Evolutionary conservation across 371 early-diverging fungal genomes (phyloP), one percentile per base, ranked within the genome.

Genomic region (Rhizopus sp.): DNA sequence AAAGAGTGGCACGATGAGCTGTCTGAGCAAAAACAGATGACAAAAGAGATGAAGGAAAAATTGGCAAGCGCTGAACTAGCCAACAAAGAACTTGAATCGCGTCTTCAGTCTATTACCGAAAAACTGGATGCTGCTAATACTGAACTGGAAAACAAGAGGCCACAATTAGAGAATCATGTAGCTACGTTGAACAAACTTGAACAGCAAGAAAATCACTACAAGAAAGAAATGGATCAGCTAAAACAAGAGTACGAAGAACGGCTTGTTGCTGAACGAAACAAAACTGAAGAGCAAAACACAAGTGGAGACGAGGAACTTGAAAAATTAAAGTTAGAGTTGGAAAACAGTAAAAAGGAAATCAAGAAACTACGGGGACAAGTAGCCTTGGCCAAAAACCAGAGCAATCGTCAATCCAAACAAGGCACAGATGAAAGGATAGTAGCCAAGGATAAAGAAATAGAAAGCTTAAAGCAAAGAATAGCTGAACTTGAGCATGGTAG

Each of bases 351-450:
- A 39, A 63, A 59, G 34, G 67, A 66, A 35, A 46, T 53, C 5
- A 66, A 66, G 29, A 66, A 61, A 33, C 40, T 66, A 5, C 48
- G 66, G 16, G 66, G 66, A 2, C 66, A 66, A 46, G 9, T 66
- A 7, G 53, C 58, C 13, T 31, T 66, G 34, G 17, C 40, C 8
- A 60, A 66, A 12, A 55, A 60, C 9, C 64, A 64, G 46, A 59
- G 40, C 30, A 55, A 3, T 9, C 17, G 35, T 10, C 61, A 62
- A 13, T 10, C 56, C 3, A 63, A 63, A 10, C 37, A 52, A 7
- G 15, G 10, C 23, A 8, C 37, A 34, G 7, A 16, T 60, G 4
- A 60, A 60, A 29, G 57, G 41, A 13, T 47, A 57, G 16, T 45
- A 60, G 39, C 12, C 9, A 10, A 51, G 51, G 7, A 7, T 55